Percentiles rank a stretch among this genome's conserved stretches.
phyloP scores from a whole-genome alignment of 2,329 filamentous ascomycete genomes.

The Epicoccum nigrum region DNA sequence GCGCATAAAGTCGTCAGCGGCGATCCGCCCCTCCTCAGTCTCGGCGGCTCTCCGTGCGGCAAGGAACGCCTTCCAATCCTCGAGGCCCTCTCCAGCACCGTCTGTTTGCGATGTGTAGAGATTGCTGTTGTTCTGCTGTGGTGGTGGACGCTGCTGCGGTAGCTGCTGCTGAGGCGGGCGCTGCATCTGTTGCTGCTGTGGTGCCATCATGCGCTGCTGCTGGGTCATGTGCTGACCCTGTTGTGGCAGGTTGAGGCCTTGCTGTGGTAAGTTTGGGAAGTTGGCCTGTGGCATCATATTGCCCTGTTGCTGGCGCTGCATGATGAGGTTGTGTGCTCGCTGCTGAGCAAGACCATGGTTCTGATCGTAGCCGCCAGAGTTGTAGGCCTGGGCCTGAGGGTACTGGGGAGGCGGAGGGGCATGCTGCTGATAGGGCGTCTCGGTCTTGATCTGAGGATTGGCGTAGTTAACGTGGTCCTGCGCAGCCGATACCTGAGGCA shows the following conservation, averaged over 20 bases:
- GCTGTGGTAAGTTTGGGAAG: conserved; percentile 26
- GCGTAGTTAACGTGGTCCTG: conserved; percentile 41
- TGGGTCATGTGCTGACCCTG: conserved; percentile 36
- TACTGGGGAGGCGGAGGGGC: conserved; percentile 31
- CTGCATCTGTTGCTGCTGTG: conserved; percentile 33
- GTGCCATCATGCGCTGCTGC: conserved; percentile 39
- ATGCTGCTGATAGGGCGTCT: conserved; percentile 47
- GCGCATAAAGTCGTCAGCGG: conserved; percentile 73
- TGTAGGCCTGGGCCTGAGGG: conserved; percentile 41
- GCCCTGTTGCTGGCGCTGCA: conserved; percentile 41
- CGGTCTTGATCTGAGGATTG: conserved; percentile 58
- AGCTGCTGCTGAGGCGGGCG: conserved; percentile 37
- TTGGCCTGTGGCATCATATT: conserved; percentile 35
- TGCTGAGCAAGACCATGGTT: conserved; percentile 60
- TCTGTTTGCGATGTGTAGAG: conserved; percentile 71
- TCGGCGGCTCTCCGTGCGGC: conserved; percentile 59
- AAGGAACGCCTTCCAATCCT: conserved; percentile 64
- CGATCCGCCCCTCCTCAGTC: conserved; percentile 56
- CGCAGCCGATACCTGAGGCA: conserved; percentile 38
- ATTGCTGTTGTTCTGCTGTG: conserved; percentile 29
- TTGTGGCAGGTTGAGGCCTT: conserved; percentile 23
- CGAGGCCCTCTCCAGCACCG: conserved; percentile 69
- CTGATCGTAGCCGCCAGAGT: conserved; percentile 42
- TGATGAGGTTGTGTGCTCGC: conserved; percentile 58
- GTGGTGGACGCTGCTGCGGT: conserved; percentile 33